Evolutionary conservation across 257 asterid species (phyloP).

Genomic region (Leptodermis oblonga): DNA sequence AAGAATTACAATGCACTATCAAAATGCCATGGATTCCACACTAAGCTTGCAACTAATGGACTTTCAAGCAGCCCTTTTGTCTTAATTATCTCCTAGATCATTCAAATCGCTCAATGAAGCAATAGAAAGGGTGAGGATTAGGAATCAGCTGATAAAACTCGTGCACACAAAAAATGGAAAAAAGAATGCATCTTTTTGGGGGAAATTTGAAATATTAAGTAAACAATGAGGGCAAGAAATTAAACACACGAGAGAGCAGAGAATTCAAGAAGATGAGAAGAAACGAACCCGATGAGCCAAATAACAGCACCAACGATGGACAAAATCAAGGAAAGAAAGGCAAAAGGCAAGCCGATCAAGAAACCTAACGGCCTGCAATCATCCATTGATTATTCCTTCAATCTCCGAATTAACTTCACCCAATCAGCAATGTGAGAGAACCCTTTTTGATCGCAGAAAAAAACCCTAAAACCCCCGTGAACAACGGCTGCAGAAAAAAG

Average conservation of each 20-base stretch:
- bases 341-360: constrained; percentile 58
- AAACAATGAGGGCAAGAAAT: no score
- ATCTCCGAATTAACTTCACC: neutral
- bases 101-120: neutral
- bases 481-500: neutral
- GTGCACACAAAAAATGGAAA: neutral
- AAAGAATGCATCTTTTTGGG: neutral
- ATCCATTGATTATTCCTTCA: constrained; percentile 12
- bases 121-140: neutral
- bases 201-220: no score
- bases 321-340: constrained; percentile 37
- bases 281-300: constrained; percentile 48
- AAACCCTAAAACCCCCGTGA: neutral
- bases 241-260: neutral
- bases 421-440: neutral
- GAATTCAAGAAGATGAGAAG: neutral
- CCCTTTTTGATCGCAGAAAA: no score
- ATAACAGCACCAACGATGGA: constrained; percentile 48
- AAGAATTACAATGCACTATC: neutral
- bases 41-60: no score
- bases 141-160: neutral
- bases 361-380: constrained; percentile 62
- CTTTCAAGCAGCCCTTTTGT: neutral
- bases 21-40: neutral
- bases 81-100: neutral